Evolutionary conservation across 78 protist species (phyloP).

Genomic region (Cavenderia fasciculata): DNA sequence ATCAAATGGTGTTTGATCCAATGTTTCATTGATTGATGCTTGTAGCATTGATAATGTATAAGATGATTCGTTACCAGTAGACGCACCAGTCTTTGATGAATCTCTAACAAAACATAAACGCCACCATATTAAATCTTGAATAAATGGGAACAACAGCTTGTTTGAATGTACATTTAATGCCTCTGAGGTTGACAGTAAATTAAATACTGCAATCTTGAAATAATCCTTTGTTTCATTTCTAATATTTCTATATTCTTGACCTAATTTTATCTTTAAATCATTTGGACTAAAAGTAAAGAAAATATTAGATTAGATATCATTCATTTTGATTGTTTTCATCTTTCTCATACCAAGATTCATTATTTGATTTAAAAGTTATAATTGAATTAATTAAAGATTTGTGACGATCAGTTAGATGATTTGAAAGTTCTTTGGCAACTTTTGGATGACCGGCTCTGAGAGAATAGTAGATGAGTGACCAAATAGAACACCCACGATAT

Average conservation of each 20-base stretch:
- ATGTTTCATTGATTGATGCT: conserved; percentile 1
- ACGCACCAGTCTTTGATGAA: neutral
- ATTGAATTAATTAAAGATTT: no score
- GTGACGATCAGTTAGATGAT: neutral
- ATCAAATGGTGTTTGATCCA: conserved; percentile 1
- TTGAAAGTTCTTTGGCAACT: conserved; percentile 3
- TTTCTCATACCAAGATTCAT: no score
- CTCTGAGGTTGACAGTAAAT: conserved; percentile 18
- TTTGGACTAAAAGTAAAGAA: conserved; percentile 29
- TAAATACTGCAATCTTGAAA: conserved; percentile 40
- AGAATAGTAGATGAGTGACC: conserved; percentile 27
- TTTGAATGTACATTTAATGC: conserved; percentile 19
- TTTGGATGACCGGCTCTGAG: conserved; percentile 14
- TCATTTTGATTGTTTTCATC: no score
- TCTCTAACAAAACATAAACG: neutral
- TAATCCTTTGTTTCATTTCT: conserved; percentile 38
- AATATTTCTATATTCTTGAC: conserved; percentile 6
- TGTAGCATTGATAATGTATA: conserved; percentile 18
- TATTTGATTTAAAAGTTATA: no score
- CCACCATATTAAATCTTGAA: conserved; percentile 76
- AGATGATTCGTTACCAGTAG: neutral
- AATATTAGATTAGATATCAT: no score
- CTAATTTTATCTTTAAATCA: conserved; percentile 11
- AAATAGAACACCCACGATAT: conserved; percentile 16
- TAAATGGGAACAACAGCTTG: conserved; percentile 12